phyloP scores from a whole-genome alignment of 2,329 filamentous ascomycete species.

The Fonsecaea pugnacius region DNA sequence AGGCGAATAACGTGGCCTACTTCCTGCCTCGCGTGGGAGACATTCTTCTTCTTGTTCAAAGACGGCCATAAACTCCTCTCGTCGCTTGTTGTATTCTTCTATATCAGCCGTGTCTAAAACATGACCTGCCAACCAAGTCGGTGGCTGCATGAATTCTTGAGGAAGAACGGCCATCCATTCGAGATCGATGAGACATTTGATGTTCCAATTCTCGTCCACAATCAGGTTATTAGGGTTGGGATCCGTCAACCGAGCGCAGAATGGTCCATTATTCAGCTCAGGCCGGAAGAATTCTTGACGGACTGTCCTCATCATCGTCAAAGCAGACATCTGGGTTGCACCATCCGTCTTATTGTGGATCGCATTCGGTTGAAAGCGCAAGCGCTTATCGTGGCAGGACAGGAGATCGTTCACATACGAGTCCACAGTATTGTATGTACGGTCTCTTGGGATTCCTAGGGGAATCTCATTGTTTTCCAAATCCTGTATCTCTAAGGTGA shows the following conservation, averaged over 20 bases:
- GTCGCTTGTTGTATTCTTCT: too few species aligned
- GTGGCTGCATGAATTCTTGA: slow-evolving; percentile 28
- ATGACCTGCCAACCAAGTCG: slow-evolving; percentile 40
- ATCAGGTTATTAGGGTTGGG: slow-evolving; percentile 45
- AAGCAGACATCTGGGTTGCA: too few species aligned
- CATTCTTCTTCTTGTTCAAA: too few species aligned
- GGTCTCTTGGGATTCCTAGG: not conserved
- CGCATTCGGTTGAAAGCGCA: slow-evolving; percentile 9
- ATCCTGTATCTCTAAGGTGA: slow-evolving; percentile 36
- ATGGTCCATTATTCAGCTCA: too few species aligned
- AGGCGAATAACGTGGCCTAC: too few species aligned
- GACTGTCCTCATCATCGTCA: too few species aligned
- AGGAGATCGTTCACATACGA: slow-evolving; percentile 9
- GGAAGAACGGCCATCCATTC: slow-evolving; percentile 40
- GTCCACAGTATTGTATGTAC: slow-evolving; percentile 2
- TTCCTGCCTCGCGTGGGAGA: too few species aligned
- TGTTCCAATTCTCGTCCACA: slow-evolving; percentile 39
- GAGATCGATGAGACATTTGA: slow-evolving; percentile 38
- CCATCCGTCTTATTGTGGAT: not conserved
- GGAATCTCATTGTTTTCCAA: slow-evolving; percentile 34
- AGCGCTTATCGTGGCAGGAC: slow-evolving; percentile 6
- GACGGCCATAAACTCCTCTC: too few species aligned
- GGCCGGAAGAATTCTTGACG: too few species aligned
- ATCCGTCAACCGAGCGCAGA: slow-evolving; percentile 45
- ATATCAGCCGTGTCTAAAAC: too few species aligned